phyloP scores from a whole-genome alignment of 1,284 basidiomycete species.

The Anthracocystis panici-leucophaei region DNA sequence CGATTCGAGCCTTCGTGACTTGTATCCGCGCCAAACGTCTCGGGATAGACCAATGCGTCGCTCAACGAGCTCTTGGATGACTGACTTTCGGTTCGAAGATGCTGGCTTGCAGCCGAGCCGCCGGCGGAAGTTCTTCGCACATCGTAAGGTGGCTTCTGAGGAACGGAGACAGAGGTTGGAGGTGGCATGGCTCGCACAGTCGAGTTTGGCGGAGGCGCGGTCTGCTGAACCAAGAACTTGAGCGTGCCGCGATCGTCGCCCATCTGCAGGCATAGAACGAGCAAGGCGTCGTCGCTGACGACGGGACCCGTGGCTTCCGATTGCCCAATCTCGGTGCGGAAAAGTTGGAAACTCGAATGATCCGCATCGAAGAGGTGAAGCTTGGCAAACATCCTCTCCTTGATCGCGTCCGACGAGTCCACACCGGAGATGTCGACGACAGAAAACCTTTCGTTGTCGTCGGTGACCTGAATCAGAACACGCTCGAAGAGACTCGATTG shows the following conservation, averaged over 20 bases:
- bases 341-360: conserved; percentile 53
- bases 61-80: conserved; percentile 58
- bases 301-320: conserved; percentile 56
- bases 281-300: conserved; percentile 66
- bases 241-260: conserved; percentile 67
- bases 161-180: conserved; percentile 30
- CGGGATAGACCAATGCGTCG: conserved; percentile 45
- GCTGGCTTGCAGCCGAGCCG: conserved; percentile 34
- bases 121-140: conserved; percentile 22
- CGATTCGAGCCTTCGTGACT: conserved; percentile 38
- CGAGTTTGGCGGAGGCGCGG: conserved; percentile 40
- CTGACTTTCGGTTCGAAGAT: conserved; percentile 50
- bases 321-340: conserved; percentile 67
- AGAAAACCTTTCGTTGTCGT: conserved; percentile 68
- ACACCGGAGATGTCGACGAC: conserved; percentile 68
- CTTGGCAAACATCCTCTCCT: conserved; percentile 65
- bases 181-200: conserved; percentile 51
- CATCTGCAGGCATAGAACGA: conserved; percentile 65
- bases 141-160: conserved; percentile 31
- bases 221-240: conserved; percentile 65
- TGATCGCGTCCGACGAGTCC: conserved; percentile 63
- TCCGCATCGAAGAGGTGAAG: conserved; percentile 61
- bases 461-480: conserved; percentile 67
- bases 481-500: conserved; percentile 44
- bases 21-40: conserved; percentile 28